Evolutionary conservation across 2,329 filamentous ascomycete species (phyloP), one percentile per base, ranked within the genome.

Genomic region (Aspergillus hiratsukae): DNA sequence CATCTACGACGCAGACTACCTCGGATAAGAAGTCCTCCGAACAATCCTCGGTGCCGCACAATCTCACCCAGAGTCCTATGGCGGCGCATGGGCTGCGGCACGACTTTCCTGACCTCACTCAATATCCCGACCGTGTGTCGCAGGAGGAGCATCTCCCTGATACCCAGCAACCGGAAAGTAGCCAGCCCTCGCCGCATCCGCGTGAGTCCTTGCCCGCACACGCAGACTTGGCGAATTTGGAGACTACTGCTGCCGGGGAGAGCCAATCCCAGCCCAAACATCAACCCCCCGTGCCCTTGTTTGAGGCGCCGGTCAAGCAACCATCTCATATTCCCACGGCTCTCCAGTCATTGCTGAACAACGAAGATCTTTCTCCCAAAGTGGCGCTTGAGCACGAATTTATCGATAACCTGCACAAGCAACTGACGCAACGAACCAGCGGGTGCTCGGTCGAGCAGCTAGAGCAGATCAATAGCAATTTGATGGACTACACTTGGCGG

Each of bases 401-500:
- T 29, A 77, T 91, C 25, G 72, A 77, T 1, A 70, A 77, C 6
- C 81, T 95, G 54, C 80, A 91, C 55, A 71, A 79, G 0, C 79
- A 84, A 40, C 77, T 96, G 35, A 86, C 87, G 0, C 75, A 82
- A 28, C 79, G 81, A 48, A 93, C 89, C 1, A 87, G 84, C 21
- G 90, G 90, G 0, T 90, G 89, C 71, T 89, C 87, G 0, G 89
- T 99, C 52, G 94, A 99, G 75, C 93, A 99, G 72, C 78, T 99
- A 21, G 93, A 97, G 78, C 93, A 97, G 74, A 87, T 97, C 70
- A 92, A 92, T 71, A 87, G 91, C 7, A 86, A 88, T 63, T 78
- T 97, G 61, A 97, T 97, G 93, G 89, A 93, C 58, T 85, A 87
- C 61, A 83, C 97, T 48, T 99, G 94, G 94, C 81, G 81, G 58